Percentiles rank a stretch among this genome's conserved stretches.
These are phyloP conservation scores for Talaromyces verruculosus DNA, from an alignment of 2,329 filamentous ascomycete species.

Conservation along the genomic window DNA sequence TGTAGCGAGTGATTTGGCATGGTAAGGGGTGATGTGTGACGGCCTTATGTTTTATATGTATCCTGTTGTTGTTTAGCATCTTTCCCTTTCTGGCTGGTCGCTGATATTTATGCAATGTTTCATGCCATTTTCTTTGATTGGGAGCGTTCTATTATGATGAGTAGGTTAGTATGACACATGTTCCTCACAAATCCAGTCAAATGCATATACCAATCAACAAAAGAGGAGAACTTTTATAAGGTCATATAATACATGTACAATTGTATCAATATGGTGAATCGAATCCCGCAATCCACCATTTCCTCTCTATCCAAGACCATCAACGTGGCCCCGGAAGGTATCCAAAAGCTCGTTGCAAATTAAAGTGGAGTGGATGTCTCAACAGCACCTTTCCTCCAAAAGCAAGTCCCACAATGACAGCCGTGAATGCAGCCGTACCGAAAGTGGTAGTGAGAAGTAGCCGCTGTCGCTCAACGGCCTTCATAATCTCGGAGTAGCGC, in stretches of 20 bases:
- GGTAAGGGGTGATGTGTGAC: neutral
- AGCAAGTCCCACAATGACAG: slow-evolving; percentile 34
- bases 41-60: neutral
- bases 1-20: neutral
- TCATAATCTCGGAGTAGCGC: slow-evolving; percentile 79
- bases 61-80: neutral
- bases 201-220: neutral
- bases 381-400: slow-evolving; percentile 33
- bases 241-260: slow-evolving; percentile 6
- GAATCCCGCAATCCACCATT: neutral
- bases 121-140: neutral
- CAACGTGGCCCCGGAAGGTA: neutral
- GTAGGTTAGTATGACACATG: neutral
- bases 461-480: slow-evolving; percentile 68
- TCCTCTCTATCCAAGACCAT: neutral
- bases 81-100: neutral
- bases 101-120: neutral
- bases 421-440: slow-evolving; percentile 30
- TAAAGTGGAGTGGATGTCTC: slow-evolving; percentile 31
- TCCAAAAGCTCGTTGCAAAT: slow-evolving; percentile 21
- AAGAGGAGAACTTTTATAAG: neutral
- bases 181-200: neutral
- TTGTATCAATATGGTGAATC: neutral
- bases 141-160: neutral
- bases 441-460: slow-evolving; percentile 53